Evolutionary conservation across 345 rosid species (phyloP).

Genomic region (Populus deltoides): DNA sequence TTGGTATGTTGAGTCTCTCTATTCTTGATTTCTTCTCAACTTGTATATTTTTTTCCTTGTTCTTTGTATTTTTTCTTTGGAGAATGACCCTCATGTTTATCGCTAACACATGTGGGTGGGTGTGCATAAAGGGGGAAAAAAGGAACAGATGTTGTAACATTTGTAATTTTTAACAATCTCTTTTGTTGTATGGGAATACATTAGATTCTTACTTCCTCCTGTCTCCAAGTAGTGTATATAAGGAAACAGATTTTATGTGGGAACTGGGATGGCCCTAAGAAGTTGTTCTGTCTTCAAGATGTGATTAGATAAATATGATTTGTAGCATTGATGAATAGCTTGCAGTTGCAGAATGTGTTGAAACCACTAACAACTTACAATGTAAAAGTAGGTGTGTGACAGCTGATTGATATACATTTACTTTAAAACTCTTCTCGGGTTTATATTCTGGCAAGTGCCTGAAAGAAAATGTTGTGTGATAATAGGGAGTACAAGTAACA

Average conservation of each 20-base stretch:
- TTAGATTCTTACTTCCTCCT: not conserved
- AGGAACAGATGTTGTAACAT: not conserved
- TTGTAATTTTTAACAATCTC: not conserved
- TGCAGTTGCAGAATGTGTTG: not conserved
- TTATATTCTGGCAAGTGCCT: conserved; percentile 5
- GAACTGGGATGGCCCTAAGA: not conserved
- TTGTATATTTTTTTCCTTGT: not conserved
- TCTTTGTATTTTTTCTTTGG: not conserved
- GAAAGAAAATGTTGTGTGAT: conserved; percentile 13
- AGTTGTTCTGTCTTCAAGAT: not conserved
- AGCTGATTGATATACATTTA: not conserved
- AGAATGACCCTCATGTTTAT: not conserved
- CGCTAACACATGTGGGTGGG: not conserved
- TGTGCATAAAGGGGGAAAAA: not conserved
- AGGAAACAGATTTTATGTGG: not conserved
- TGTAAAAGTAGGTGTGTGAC: not conserved
- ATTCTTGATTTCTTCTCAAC: conserved; percentile 6
- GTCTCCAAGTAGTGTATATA: not conserved
- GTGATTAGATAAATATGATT: not conserved
- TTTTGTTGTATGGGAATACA: not conserved
- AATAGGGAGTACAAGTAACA: conserved; percentile 42
- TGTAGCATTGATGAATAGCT: not conserved
- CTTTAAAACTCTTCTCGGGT: not conserved
- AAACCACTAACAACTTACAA: not conserved
- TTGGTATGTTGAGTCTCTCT: conserved; percentile 31